A percentile compares a stretch with the other conserved stretches of the same genome.
Conservation (phyloP, 2,329 filamentous ascomycete genomes). For the Uncinocarpus reesii region DNA sequence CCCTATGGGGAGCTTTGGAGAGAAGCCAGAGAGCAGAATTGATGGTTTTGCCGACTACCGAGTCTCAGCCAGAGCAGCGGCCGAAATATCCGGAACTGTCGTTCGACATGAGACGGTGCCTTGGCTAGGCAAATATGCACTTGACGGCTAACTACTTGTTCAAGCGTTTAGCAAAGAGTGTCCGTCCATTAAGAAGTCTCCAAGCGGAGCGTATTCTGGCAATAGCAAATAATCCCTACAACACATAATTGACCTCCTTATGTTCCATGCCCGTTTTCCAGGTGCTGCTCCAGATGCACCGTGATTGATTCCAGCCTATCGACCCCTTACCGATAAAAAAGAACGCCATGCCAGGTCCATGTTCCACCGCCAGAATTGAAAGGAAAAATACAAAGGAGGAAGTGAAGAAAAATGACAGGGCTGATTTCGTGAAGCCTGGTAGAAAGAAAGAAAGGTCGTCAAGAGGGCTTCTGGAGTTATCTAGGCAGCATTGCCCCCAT, state of each 20-base stretch:
- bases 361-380: background rate
- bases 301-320: background rate
- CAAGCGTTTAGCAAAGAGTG: too few relatives aligned
- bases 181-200: too few relatives aligned
- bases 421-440: background rate
- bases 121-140: too few relatives aligned
- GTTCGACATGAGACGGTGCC: too few relatives aligned
- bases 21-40: too few relatives aligned
- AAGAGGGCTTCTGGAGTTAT: background rate
- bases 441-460: background rate
- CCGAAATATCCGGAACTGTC: too few relatives aligned
- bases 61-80: too few relatives aligned
- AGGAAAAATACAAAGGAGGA: background rate
- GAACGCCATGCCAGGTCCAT: conserved; percentile 6
- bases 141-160: too few relatives aligned
- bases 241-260: background rate
- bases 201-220: background rate
- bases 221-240: background rate
- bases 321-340: background rate
- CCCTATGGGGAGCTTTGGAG: too few relatives aligned
- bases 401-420: background rate
- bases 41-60: too few relatives aligned
- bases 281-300: background rate
- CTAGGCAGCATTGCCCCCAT: background rate
- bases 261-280: background rate